phyloP scores from a whole-genome alignment of 148 eudicot genomes.

The Cornus suecica region DNA sequence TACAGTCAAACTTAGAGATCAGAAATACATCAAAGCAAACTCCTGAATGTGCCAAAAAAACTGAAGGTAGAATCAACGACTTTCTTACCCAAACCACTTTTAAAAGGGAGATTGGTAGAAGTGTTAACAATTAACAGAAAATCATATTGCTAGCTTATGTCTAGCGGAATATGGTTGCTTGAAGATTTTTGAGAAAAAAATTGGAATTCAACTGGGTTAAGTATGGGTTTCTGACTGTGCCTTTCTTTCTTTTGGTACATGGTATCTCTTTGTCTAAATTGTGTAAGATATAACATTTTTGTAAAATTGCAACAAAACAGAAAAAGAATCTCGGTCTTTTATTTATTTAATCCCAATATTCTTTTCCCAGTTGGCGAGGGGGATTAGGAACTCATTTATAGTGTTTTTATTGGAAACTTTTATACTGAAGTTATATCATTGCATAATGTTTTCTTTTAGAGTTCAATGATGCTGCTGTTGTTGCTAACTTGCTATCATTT shows the following conservation, averaged over 20 bases:
- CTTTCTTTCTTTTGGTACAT: neutral
- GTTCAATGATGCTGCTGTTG: slow-evolving; percentile 7
- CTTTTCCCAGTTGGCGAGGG: neutral
- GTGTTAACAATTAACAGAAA: too few species aligned
- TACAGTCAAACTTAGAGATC: too few species aligned
- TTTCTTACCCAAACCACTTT: too few species aligned
- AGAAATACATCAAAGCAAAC: too few species aligned
- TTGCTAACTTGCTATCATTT: neutral
- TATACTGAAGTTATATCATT: neutral
- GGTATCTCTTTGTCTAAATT: neutral
- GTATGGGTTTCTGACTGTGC: too few species aligned
- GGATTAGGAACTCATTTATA: neutral
- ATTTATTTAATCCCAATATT: neutral
- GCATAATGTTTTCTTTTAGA: neutral
- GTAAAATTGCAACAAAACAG: neutral
- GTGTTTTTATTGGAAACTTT: neutral
- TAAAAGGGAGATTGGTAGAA: too few species aligned
- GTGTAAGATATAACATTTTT: neutral
- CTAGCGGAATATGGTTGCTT: too few species aligned
- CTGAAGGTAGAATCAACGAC: too few species aligned
- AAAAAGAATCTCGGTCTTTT: neutral
- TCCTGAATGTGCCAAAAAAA: too few species aligned
- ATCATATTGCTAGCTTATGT: too few species aligned
- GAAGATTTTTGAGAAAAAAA: too few species aligned
- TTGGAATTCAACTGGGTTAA: too few species aligned